A percentile compares a stretch with the other conserved stretches of the same genome.
Evolutionary conservation across 495 filamentous ascomycete species (phyloP).

Genomic region (Monascus purpureus): DNA sequence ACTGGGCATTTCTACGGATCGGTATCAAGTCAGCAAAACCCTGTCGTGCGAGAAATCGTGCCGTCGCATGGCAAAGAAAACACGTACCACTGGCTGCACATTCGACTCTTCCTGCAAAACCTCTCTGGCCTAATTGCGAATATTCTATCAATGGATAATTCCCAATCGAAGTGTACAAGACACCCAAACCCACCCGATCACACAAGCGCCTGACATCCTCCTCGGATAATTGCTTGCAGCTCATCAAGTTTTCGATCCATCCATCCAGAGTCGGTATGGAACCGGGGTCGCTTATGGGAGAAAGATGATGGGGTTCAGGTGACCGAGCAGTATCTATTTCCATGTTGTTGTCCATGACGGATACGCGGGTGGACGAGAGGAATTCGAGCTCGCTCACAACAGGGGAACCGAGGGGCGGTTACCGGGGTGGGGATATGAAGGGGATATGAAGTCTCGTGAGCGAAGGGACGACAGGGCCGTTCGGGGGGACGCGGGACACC

Average conservation of each 20-base stretch:
- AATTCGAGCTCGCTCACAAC: constrained; percentile 12
- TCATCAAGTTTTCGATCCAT: constrained; percentile 98
- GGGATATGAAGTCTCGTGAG: no score
- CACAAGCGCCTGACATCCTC: constrained; percentile 90
- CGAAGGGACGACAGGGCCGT: no score
- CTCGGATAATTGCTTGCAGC: constrained; percentile 93
- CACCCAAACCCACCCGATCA: constrained; percentile 63
- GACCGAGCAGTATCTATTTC: constrained; percentile 71
- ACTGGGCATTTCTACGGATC: constrained; percentile 75
- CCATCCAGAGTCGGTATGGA: constrained; percentile 89
- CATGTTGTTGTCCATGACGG: constrained; percentile 91
- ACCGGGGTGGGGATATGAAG: no score
- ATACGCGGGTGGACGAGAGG: constrained; percentile 7
- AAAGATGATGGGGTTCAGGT: constrained; percentile 64
- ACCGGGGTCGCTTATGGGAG: constrained; percentile 63
- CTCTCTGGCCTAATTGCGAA: constrained; percentile 61
- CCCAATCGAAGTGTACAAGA: neutral
- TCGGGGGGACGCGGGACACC: no score
- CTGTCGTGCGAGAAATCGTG: neutral
- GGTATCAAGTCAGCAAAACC: neutral
- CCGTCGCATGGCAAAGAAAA: neutral
- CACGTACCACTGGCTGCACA: constrained; percentile 84
- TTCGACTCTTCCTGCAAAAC: constrained; percentile 96
- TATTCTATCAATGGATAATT: constrained; percentile 3
- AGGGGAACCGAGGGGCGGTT: no score